Conservation (phyloP, 2,329 filamentous ascomycete genomes). For the Phialophora expanda region DNA sequence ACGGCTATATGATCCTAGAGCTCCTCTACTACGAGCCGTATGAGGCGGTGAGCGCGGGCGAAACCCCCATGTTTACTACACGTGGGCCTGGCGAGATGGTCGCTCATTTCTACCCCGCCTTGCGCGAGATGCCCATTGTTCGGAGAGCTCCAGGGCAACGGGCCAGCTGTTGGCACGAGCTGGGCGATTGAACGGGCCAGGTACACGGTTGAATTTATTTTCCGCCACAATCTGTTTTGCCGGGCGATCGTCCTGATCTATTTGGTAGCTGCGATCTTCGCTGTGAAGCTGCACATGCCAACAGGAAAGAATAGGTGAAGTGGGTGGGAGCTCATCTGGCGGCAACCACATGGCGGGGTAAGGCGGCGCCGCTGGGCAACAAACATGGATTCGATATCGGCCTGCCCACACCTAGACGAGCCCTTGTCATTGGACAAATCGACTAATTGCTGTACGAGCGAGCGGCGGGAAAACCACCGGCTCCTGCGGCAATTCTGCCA, state of each 20-base stretch:
- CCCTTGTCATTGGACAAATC: slow-evolving; percentile 7
- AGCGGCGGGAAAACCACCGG: neutral
- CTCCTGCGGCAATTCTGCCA: neutral
- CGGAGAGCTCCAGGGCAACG: neutral
- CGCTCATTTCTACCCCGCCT: neutral
- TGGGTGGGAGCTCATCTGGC: neutral
- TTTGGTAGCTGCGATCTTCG: neutral
- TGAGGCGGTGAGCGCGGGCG: slow-evolving; percentile 2
- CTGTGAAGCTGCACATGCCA: slow-evolving; percentile 6
- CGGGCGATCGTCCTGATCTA: neutral
- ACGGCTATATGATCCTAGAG: neutral
- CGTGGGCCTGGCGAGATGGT: neutral
- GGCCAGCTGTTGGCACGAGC: neutral
- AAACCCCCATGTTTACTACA: neutral
- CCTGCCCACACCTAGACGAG: slow-evolving; percentile 8
- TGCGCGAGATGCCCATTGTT: neutral
- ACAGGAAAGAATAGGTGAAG: neutral
- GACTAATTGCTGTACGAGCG: neutral
- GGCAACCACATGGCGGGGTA: slow-evolving; percentile 11
- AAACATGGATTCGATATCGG: slow-evolving; percentile 3
- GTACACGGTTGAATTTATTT: neutral
- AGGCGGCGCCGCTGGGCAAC: neutral
- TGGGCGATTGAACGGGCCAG: neutral
- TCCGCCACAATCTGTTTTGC: neutral
- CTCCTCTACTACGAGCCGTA: neutral